Percentiles rank a stretch among this genome's conserved stretches.
Evolutionary conservation across 2,329 filamentous ascomycete species (phyloP).

Genomic region (Diaporthe amygdali): DNA sequence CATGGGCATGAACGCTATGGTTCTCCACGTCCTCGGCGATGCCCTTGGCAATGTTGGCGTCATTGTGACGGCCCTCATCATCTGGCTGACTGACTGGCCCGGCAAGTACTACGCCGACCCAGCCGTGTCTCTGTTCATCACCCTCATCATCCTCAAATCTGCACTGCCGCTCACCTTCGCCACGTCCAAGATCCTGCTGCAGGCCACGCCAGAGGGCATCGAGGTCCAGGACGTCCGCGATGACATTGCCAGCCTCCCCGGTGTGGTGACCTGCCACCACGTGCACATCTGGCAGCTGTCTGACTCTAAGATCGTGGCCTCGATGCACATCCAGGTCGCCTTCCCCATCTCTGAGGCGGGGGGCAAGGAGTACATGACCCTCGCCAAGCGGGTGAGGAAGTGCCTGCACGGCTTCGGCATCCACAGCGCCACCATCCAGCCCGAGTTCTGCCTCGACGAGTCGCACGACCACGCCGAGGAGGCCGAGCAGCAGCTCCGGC

Average conservation of each 20-base stretch:
- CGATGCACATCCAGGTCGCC: conserved; percentile 88
- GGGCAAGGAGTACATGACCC: conserved; percentile 83
- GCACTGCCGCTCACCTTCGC: conserved; percentile 81
- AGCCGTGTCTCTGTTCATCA: conserved; percentile 91
- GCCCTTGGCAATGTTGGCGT: conserved; percentile 87
- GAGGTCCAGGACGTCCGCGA: conserved; percentile 88
- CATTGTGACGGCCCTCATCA: conserved; percentile 81
- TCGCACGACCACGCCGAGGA: conserved; percentile 45
- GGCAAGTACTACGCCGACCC: conserved; percentile 91
- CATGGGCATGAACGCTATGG: conserved; percentile 92
- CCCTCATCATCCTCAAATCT: conserved; percentile 75
- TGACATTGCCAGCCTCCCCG: conserved; percentile 84
- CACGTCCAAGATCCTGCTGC: conserved; percentile 86
- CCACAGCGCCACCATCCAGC: conserved; percentile 96
- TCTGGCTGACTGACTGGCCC: conserved; percentile 85
- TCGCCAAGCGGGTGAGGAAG: conserved; percentile 80
- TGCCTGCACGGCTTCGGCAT: conserved; percentile 97
- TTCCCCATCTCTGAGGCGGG: conserved; percentile 87
- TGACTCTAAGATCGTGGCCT: conserved; percentile 92
- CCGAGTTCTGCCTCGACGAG: conserved; percentile 74
- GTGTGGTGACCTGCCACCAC: conserved; percentile 91
- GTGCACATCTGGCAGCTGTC: conserved; percentile 98
- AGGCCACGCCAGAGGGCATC: conserved; percentile 90
- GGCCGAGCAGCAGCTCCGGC: conserved; percentile 26
- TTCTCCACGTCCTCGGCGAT: conserved; percentile 80